These are phyloP conservation scores for Thuja plicata DNA, from an alignment of 83 land plant genomes.

Conservation along the genomic window DNA sequence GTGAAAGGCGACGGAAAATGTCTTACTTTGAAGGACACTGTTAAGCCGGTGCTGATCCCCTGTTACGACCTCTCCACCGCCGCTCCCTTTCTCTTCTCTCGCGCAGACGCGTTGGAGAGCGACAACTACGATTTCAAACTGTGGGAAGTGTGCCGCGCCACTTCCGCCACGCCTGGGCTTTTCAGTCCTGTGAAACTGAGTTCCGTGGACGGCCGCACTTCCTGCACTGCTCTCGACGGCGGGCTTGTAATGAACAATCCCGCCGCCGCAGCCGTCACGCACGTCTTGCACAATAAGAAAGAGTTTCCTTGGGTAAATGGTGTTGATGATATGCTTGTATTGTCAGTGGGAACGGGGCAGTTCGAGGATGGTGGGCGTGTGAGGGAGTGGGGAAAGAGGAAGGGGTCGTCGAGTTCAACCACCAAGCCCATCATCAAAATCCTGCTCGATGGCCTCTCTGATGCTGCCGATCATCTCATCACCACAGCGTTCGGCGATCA, in stretches of 20 bases:
- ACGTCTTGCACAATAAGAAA: slow-evolving; percentile 81
- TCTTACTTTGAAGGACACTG: slow-evolving; percentile 67
- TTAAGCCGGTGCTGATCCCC: slow-evolving; percentile 87
- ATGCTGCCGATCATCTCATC: slow-evolving; percentile 78
- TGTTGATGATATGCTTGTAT: slow-evolving; percentile 76
- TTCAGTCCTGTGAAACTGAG: slow-evolving; percentile 51
- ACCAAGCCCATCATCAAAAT: slow-evolving; percentile 57
- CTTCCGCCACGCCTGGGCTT: slow-evolving; percentile 72
- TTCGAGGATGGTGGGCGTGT: slow-evolving; percentile 17
- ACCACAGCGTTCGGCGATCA: slow-evolving; percentile 66
- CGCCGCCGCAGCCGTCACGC: slow-evolving; percentile 86
- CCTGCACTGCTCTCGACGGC: slow-evolving; percentile 81
- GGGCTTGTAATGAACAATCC: slow-evolving; percentile 96
- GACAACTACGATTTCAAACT: slow-evolving; percentile 81
- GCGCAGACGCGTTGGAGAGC: slow-evolving; percentile 72
- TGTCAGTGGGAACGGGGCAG: slow-evolving; percentile 80
- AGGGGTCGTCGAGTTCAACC: neutral
- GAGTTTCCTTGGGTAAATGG: slow-evolving; percentile 77
- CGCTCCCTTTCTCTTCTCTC: slow-evolving; percentile 85
- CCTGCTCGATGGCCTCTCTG: slow-evolving; percentile 73
- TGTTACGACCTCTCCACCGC: slow-evolving; percentile 84
- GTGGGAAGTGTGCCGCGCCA: slow-evolving; percentile 84
- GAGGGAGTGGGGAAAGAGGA: slow-evolving; percentile 1
- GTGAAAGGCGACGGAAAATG: slow-evolving; percentile 42
- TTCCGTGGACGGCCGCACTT: slow-evolving; percentile 79